Base-by-base conservation (phyloP, 176 grass and related monocot genomes). In the Musa troglodytarum region DNA sequence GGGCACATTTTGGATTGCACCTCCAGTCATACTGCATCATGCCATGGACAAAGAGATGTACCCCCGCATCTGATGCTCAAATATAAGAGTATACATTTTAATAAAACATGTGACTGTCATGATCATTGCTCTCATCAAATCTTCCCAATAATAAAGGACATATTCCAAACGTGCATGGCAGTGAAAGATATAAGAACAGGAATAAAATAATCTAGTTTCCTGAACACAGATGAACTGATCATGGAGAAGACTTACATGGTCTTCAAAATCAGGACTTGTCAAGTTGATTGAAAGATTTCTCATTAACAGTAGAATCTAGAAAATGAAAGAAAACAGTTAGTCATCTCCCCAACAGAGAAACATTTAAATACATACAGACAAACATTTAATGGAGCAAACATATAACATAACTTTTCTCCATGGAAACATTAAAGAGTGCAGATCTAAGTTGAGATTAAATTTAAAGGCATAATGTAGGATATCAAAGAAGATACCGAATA, bases 251-350 rank as follows among this genome's bases (percentile, higher is more conserved):
- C 96, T 94, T 87, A 95, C 96, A 86, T 99, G 91, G 78, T 94
- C 88, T 84, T 99, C 96, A 87, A 99, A 99, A 84, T 89, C 84
- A 71, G 96, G 91, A 86, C 86, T 94, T 10, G 80, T 92, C 88
- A 99, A 88, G 81, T 99, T 99, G 82, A 99, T 86, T 21, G 96
- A 94, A 34, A 99, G 88, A 84, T 99, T 99, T 82, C 63, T 90
- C 96, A 99, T 95, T 79, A 99, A 72, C 81, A 99, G 82, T 54
- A 99, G 78, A 84, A 83, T 88, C 96, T 99, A 81, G 74, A 81
- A 68, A 62, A 57, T 54, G 26, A 68, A 54, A 69, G 0, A 66
- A 57, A 11, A 77, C 1, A 77, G 1, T 63, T 53, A 53, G 52
- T 77, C 69, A 67, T 78, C 23, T 15, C n/a, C 16, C 1, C 1